Evolutionary conservation across 1,284 basidiomycete genomes (phyloP).

Genomic region (Puccinia coronata): DNA sequence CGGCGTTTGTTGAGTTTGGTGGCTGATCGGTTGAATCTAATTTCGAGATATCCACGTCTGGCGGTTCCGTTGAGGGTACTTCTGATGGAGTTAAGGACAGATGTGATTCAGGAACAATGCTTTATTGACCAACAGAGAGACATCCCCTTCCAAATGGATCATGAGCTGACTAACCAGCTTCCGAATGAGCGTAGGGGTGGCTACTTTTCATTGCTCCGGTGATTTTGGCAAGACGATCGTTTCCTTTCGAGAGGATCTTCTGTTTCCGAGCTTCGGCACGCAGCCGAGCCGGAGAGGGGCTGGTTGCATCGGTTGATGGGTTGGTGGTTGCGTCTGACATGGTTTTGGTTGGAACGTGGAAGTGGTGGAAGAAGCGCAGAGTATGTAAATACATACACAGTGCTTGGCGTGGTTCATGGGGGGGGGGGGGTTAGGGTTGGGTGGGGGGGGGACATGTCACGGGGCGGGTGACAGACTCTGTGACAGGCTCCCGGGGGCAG

Average conservation of each 20-base stretch:
- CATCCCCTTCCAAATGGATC: not conserved
- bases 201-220: slow-evolving; percentile 49
- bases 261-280: slow-evolving; percentile 47
- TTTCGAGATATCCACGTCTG: slow-evolving; percentile 45
- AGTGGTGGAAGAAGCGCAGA: too few species aligned
- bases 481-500: too few species aligned
- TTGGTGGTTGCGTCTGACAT: slow-evolving; percentile 3
- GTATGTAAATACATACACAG: too few species aligned
- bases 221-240: slow-evolving; percentile 48
- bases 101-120: not conserved
- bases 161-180: not conserved
- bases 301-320: not conserved
- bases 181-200: slow-evolving; percentile 22
- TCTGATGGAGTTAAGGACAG: not conserved
- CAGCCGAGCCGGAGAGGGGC: slow-evolving; percentile 32
- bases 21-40: slow-evolving; percentile 18
- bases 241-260: slow-evolving; percentile 47
- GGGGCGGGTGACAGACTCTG: not conserved
- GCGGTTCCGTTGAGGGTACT: slow-evolving; percentile 21
- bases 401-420: not conserved
- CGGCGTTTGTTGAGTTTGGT: not conserved
- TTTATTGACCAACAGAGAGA: not conserved
- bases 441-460: not conserved
- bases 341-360: not conserved
- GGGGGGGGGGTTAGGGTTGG: not conserved